A percentile compares a stretch with the other conserved stretches of the same genome.
These are phyloP conservation scores for Apium graveolens DNA, from an alignment of 129 eudicot species.

Conservation along the genomic window DNA sequence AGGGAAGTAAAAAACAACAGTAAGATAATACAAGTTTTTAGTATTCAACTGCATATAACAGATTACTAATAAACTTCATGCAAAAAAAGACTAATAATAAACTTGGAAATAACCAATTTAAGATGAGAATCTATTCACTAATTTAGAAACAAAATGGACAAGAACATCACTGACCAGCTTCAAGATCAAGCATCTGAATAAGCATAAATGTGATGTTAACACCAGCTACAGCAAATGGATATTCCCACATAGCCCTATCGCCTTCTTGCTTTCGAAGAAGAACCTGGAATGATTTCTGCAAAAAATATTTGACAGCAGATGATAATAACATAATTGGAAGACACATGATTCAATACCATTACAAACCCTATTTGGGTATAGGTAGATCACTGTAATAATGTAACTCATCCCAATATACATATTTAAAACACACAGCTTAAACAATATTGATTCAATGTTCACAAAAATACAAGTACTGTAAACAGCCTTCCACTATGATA, in stretches of 20 bases:
- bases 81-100: background rate
- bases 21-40: background rate
- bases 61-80: too few relatives aligned
- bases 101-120: background rate
- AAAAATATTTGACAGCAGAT: background rate
- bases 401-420: background rate
- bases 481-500: background rate
- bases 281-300: conserved; percentile 88
- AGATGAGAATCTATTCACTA: background rate
- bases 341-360: background rate
- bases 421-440: background rate
- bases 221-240: conserved; percentile 99
- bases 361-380: background rate
- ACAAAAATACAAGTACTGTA: background rate
- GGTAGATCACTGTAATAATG: too few relatives aligned
- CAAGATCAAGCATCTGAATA: conserved; percentile 95
- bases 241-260: conserved; percentile 90
- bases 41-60: background rate
- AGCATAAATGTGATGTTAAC: conserved; percentile 98
- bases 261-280: conserved; percentile 94
- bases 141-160: background rate
- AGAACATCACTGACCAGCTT: conserved; percentile 53
- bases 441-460: background rate
- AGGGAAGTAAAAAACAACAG: background rate
- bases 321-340: background rate